Base-by-base conservation (phyloP, 2,329 filamentous ascomycete genomes). In the Monosporascus sp. region DNA sequence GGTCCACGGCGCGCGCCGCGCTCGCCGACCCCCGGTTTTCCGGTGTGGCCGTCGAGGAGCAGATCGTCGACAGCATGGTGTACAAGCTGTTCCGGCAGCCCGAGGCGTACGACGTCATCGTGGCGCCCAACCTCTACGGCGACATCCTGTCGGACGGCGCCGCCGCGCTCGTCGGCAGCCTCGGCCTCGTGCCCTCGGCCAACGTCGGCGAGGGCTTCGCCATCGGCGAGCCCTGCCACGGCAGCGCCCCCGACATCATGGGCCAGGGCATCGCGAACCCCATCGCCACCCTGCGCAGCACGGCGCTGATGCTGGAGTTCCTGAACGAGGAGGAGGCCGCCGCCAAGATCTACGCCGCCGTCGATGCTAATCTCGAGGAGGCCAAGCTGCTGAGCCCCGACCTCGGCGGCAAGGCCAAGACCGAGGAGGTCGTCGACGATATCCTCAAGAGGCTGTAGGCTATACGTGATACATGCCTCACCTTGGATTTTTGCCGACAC, bases 51-150 rank as follows among this genome's bases (percentile, higher is more conserved):
- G 79, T 97, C 51, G 94, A 97, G 74, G 94, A 97, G 80, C 94
- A 99, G 78, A 99, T 99, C 63, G 93, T 99, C 58, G 94, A 99
- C 75, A 93, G 88, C 57, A 99, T 99, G 94, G 91, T 97, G 54
- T 97, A 97, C 84, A 97, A 97, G 80, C 88, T 99, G 53, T 97
- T 97, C 85, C 90, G 93, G 58, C 91, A 97, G 74, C 94, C 94
- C 44, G 82, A 87, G 67, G 88, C 87, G 68, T 99, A 97, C 84
- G 94, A 99, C 71, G 93, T 97, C 61, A 96, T 99, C 63, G 94
- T 99, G 47, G 94, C 93, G 8, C 94, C 93, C 50, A 97, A 97
- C 76, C 82, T 99, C 57, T 97, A 99, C 75, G 94, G 94, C 62
- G 94, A 99, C 73, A 94, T 99, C 62, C 80, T 99, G 40, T 96